Percentiles rank a stretch among this genome's conserved stretches.
Conservation (phyloP, 176 grass and related monocot species). For the Ensete glaucum region DNA sequence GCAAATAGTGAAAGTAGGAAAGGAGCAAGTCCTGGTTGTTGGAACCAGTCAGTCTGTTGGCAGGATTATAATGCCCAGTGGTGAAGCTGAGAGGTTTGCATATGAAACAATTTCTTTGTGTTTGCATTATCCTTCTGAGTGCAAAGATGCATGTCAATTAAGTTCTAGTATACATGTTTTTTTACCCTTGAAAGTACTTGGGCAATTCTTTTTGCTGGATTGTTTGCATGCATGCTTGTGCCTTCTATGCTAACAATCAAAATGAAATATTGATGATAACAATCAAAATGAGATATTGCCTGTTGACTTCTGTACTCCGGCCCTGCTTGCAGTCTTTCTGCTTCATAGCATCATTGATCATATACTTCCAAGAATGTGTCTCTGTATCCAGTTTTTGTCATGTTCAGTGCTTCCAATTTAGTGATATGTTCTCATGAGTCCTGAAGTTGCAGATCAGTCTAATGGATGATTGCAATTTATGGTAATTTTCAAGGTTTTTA, state of each 20-base stretch:
- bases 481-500: neutral
- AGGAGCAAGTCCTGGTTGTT: conserved; percentile 75
- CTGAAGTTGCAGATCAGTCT: neutral
- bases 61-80: conserved; percentile 74
- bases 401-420: neutral
- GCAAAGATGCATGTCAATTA: neutral
- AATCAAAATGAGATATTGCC: neutral
- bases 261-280: too few relatives aligned
- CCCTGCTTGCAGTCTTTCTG: neutral
- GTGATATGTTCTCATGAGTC: too few relatives aligned
- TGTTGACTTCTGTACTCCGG: neutral
- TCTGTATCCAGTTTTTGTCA: neutral
- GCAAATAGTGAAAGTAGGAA: conserved; percentile 79
- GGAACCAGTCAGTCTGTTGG: conserved; percentile 74
- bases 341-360: neutral
- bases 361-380: neutral
- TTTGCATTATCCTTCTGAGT: neutral
- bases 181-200: neutral
- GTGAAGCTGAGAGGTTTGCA: conserved; percentile 83
- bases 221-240: neutral
- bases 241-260: neutral
- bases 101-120: neutral
- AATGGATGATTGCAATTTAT: neutral
- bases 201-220: neutral
- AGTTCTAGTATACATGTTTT: neutral